Percentiles rank a stretch among this genome's conserved stretches.
Evolutionary conservation across 2,329 filamentous ascomycete species (phyloP).

Genomic region (Phyllosticta citriasiana): DNA sequence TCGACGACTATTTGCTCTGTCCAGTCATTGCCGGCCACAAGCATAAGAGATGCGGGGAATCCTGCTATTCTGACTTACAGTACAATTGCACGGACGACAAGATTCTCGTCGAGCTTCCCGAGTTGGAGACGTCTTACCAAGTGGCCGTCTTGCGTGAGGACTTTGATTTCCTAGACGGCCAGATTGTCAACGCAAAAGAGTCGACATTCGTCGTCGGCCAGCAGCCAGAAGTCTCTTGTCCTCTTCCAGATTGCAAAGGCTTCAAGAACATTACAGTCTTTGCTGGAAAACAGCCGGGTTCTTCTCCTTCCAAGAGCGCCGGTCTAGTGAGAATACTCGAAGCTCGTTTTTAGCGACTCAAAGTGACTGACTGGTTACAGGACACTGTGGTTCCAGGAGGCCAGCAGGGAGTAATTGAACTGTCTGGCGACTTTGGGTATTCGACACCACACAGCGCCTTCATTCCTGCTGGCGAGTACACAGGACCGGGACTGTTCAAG

Average conservation of each 20-base stretch:
- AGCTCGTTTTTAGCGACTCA: not conserved
- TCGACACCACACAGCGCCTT: slow-evolving; percentile 5
- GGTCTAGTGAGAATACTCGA: not conserved
- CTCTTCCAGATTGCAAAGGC: not conserved
- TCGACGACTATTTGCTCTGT: not conserved
- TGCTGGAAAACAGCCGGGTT: not conserved
- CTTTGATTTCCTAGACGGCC: not conserved
- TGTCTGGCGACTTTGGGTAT: not conserved
- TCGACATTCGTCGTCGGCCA: not conserved
- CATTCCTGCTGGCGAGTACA: not conserved
- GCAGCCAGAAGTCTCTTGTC: not conserved
- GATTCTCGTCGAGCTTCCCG: not conserved
- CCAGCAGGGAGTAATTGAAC: slow-evolving; percentile 3
- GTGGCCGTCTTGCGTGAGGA: not conserved
- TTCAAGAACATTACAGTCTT: slow-evolving; percentile 1
- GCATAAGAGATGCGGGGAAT: slow-evolving; percentile 24
- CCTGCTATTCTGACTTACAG: slow-evolving; percentile 19
- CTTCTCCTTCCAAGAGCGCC: not conserved
- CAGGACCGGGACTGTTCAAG: not conserved
- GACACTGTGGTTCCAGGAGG: slow-evolving; percentile 1
- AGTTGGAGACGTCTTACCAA: not conserved
- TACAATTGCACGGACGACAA: not conserved
- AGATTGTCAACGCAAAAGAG: not conserved
- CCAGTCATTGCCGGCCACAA: slow-evolving; percentile 15
- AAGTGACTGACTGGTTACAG: not conserved